Conservation (phyloP, 2,329 filamentous ascomycete genomes). For the Paecilomyces variotii region DNA sequence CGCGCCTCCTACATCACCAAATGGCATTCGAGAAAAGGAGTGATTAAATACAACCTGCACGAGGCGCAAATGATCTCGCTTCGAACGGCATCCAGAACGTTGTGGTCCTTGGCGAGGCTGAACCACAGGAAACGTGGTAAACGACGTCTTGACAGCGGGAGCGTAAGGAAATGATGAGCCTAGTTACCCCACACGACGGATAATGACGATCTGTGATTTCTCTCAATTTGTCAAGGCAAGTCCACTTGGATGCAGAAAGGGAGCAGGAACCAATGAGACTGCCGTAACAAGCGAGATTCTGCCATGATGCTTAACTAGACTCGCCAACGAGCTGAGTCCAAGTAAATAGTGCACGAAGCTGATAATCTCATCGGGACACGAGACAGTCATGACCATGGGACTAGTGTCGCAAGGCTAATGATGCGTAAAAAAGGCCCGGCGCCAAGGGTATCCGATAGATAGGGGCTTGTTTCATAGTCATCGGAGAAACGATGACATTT, state of each 20-base stretch:
- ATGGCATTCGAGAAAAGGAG: neutral
- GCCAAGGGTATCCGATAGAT: neutral
- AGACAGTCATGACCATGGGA: neutral
- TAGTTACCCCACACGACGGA: neutral
- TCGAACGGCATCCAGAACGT: neutral
- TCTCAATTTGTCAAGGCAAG: neutral
- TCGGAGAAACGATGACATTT: neutral
- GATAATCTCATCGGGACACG: neutral
- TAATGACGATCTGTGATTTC: neutral
- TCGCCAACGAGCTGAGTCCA: neutral
- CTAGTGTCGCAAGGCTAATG: no score
- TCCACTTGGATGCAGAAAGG: neutral
- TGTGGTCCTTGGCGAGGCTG: neutral
- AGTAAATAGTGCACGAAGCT: neutral
- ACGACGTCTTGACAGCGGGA: neutral
- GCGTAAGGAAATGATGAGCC: neutral
- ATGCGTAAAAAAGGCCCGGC: neutral
- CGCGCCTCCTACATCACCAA: neutral
- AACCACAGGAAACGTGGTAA: neutral
- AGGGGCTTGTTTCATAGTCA: neutral
- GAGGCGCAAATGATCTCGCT: neutral
- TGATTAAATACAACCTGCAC: neutral
- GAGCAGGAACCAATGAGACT: neutral
- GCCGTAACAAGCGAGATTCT: neutral
- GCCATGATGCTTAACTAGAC: neutral